Evolutionary conservation across 495 filamentous ascomycete species (phyloP).

Genomic region (Chaetomium fimeti): DNA sequence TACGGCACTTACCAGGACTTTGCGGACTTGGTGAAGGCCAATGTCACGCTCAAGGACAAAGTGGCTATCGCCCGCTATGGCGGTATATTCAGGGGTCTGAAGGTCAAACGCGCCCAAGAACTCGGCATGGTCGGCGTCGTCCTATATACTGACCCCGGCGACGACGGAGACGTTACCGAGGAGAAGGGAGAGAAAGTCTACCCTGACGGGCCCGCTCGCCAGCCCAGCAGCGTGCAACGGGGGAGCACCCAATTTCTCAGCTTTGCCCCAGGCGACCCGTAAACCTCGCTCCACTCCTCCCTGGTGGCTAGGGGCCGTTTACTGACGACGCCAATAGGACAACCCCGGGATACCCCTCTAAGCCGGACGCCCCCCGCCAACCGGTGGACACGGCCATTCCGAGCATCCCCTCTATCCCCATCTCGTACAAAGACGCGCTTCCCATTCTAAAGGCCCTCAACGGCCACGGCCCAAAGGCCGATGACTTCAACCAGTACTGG

Average conservation of each 20-base stretch:
- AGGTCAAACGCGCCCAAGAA: conserved; percentile 89
- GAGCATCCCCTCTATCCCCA: conserved; percentile 85
- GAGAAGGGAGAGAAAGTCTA: conserved; percentile 78
- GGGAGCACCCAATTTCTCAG: conserved; percentile 88
- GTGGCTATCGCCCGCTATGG: conserved; percentile 88
- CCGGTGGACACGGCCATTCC: conserved; percentile 68
- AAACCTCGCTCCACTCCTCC: conserved; percentile 24
- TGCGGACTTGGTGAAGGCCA: conserved; percentile 74
- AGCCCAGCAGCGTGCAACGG: conserved; percentile 86
- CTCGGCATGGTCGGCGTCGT: conserved; percentile 85
- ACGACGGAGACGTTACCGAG: conserved; percentile 79
- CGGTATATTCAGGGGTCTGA: conserved; percentile 81
- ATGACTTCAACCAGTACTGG: conserved; percentile 67
- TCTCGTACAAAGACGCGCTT: conserved; percentile 83
- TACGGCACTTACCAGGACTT: conserved; percentile 85
- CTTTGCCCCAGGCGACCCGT: conserved; percentile 59
- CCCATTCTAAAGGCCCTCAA: conserved; percentile 87
- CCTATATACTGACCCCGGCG: conserved; percentile 85
- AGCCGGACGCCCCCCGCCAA: conserved; percentile 78
- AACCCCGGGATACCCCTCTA: conserved; percentile 90
- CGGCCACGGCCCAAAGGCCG: conserved; percentile 76
- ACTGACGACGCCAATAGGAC: conserved; percentile 49
- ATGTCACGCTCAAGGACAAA: conserved; percentile 75
- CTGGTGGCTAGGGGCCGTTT: no score
- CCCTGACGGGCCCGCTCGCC: conserved; percentile 80